Conservation (phyloP, 768 basidiomycete genomes). For the Aureoboletus auriporus region DNA sequence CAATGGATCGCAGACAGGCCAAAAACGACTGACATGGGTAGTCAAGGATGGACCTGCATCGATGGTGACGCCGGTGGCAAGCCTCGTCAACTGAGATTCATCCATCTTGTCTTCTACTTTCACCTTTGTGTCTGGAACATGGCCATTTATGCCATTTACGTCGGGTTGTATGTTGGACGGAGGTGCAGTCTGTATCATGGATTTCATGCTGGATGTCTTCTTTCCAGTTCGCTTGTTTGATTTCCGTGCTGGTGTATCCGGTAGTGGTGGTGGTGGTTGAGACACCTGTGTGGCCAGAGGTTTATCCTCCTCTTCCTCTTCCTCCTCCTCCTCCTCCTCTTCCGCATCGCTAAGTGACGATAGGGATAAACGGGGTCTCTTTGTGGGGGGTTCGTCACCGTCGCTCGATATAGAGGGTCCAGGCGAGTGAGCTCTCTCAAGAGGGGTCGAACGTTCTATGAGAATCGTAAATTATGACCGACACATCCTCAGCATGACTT, state of each 20-base stretch:
- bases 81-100: conserved; percentile 67
- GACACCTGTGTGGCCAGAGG: conserved; percentile 52
- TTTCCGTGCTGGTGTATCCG: conserved; percentile 30
- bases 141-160: conserved; percentile 42
- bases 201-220: conserved; percentile 53
- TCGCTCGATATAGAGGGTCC: conserved; percentile 46
- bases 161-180: conserved; percentile 37
- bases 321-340: conserved; percentile 38
- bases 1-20: neutral
- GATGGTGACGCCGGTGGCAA: conserved; percentile 78
- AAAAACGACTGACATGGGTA: conserved; percentile 39
- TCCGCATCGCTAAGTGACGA: conserved; percentile 48
- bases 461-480: conserved; percentile 2
- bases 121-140: conserved; percentile 47
- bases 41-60: conserved; percentile 52
- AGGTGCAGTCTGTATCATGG: conserved; percentile 56
- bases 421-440: conserved; percentile 15
- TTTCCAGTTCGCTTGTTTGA: conserved; percentile 47
- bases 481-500: conserved; percentile 12
- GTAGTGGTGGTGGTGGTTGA: conserved; percentile 20
- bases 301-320: conserved; percentile 50
- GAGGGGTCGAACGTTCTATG: conserved; percentile 24
- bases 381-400: conserved; percentile 43
- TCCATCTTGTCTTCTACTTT: conserved; percentile 81
- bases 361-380: conserved; percentile 53